phyloP scores from a whole-genome alignment of 345 rosid genomes.

The Hibiscus syriacus region DNA sequence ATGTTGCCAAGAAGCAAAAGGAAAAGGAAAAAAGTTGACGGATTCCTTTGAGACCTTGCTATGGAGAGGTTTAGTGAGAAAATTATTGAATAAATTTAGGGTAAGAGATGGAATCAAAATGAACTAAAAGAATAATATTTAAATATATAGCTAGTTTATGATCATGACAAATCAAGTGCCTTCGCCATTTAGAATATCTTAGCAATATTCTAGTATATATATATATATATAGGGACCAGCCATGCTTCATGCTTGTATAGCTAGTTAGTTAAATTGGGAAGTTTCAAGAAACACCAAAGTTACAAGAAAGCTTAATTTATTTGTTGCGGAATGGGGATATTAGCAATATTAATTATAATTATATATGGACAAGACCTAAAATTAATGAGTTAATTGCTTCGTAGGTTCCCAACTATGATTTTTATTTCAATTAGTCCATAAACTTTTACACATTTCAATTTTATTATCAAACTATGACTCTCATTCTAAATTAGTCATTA shows the following conservation, averaged over 20 bases:
- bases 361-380: too few relatives aligned
- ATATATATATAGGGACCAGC: slow-evolving; percentile 11
- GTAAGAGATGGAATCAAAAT: slow-evolving; percentile 15
- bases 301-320: slow-evolving; percentile 37
- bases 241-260: slow-evolving; percentile 37
- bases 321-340: slow-evolving; percentile 9
- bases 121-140: slow-evolving; percentile 9
- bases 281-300: slow-evolving; percentile 46
- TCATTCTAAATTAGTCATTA: too few relatives aligned
- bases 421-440: too few relatives aligned
- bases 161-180: slow-evolving; percentile 17
- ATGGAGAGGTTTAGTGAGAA: not conserved
- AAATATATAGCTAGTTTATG: slow-evolving; percentile 12
- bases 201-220: slow-evolving; percentile 24
- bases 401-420: too few relatives aligned
- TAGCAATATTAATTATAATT: too few relatives aligned
- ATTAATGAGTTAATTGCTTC: too few relatives aligned
- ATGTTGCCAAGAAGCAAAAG: not conserved
- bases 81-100: not conserved
- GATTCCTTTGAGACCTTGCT: not conserved
- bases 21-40: not conserved
- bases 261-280: slow-evolving; percentile 39
- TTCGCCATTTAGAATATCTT: slow-evolving; percentile 37
- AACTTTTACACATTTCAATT: too few relatives aligned
- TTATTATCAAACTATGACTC: too few relatives aligned